Percentiles rank a stretch among this genome's conserved stretches.
Conservation (phyloP, 805 yeast species). For the Yarrowia alimentaria region DNA sequence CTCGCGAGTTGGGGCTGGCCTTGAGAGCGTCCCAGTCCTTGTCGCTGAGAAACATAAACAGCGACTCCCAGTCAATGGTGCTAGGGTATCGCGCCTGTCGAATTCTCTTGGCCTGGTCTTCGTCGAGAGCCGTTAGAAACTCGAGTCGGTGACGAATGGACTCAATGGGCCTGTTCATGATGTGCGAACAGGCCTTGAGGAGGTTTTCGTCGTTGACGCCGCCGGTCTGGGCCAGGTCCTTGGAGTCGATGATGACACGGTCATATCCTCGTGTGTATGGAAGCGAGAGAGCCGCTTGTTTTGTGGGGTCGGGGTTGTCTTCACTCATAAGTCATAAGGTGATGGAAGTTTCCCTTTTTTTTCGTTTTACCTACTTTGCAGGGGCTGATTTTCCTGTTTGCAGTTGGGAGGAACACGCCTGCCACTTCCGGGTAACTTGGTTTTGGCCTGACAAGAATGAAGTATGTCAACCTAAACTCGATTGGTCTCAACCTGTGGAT, state of each 20-base stretch:
- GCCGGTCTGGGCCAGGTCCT: conserved; percentile 18
- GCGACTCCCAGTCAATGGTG: conserved; percentile 21
- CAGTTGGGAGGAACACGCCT: too few relatives aligned
- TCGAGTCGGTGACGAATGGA: neutral
- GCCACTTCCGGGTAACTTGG: too few relatives aligned
- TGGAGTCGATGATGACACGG: conserved; percentile 23
- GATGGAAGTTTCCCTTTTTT: too few relatives aligned
- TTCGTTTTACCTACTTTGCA: too few relatives aligned
- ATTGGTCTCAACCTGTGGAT: too few relatives aligned
- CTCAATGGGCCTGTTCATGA: conserved; percentile 4
- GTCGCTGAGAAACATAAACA: conserved; percentile 4
- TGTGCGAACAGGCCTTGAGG: neutral
- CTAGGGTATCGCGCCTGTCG: conserved; percentile 14
- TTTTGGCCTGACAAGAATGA: too few relatives aligned
- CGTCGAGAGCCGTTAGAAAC: conserved; percentile 3
- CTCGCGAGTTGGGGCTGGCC: conserved; percentile 2
- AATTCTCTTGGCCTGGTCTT: conserved; percentile 1
- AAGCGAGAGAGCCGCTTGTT: too few relatives aligned
- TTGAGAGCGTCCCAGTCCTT: conserved; percentile 1
- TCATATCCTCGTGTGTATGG: conserved; percentile 26
- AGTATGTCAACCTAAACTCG: too few relatives aligned
- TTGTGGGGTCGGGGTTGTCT: neutral
- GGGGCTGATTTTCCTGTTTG: too few relatives aligned
- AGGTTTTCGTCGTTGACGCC: neutral
- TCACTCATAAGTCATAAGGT: conserved; percentile 25